Percentiles rank a stretch among this genome's conserved stretches.
Evolutionary conservation across 805 yeast genomes (phyloP).

Genomic region (Yamadazyma laniorum): DNA sequence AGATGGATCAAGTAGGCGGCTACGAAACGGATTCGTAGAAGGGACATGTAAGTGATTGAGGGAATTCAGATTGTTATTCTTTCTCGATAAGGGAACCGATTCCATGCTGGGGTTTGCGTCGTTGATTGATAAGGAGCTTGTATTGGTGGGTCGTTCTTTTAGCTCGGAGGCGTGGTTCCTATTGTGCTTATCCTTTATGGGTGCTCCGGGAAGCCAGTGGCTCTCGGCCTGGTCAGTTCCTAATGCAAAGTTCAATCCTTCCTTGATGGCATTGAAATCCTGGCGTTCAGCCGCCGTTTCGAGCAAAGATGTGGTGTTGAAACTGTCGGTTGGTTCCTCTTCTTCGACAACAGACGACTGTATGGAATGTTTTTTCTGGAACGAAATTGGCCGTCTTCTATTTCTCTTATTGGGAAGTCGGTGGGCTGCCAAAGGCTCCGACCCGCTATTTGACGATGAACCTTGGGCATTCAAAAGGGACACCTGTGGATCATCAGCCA

Average conservation of each 20-base stretch:
- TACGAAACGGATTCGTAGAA: conserved; percentile 6
- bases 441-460: neutral
- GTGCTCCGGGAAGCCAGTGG: conserved; percentile 30
- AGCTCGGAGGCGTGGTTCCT: neutral
- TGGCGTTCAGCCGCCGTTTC: conserved; percentile 26
- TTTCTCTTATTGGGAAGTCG: neutral
- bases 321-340: neutral
- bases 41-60: neutral
- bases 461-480: conserved; percentile 4
- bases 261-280: conserved; percentile 31
- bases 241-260: conserved; percentile 35
- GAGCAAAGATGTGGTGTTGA: conserved; percentile 17
- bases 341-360: neutral
- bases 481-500: neutral
- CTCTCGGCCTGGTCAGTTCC: conserved; percentile 24
- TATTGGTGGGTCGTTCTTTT: neutral
- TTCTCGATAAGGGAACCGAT: neutral
- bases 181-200: neutral
- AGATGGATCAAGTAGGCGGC: conserved; percentile 4
- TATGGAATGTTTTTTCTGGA: neutral
- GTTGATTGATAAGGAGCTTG: neutral
- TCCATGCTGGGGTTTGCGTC: neutral
- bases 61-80: neutral
- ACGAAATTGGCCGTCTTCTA: neutral
- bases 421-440: neutral